These are phyloP conservation scores for Lathyrus aphaca DNA, from an alignment of 306 rosid genomes.

Conservation along the genomic window DNA sequence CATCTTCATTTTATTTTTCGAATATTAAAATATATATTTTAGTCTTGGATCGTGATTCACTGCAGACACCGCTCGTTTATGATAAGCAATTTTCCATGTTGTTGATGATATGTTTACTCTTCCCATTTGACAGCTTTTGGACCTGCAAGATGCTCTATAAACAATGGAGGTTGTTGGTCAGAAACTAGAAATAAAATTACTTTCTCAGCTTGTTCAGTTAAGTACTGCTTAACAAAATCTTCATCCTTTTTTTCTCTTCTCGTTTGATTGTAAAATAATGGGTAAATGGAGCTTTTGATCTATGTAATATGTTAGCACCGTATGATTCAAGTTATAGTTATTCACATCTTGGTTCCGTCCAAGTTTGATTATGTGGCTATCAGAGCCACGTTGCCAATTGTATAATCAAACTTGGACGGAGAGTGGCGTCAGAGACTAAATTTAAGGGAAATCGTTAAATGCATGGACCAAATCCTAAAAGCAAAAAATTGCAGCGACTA, in stretches of 20 bases:
- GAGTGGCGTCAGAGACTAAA: neutral
- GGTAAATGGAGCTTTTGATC: neutral
- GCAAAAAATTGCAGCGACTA: neutral
- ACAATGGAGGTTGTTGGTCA: constrained; percentile 96
- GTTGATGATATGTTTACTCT: constrained; percentile 33
- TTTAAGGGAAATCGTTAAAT: too few relatives aligned
- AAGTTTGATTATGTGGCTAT: neutral
- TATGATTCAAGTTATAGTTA: neutral
- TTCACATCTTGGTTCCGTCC: neutral
- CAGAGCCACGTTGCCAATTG: neutral
- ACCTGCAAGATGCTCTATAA: constrained; percentile 81
- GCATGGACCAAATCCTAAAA: neutral
- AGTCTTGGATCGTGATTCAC: neutral
- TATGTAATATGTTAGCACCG: neutral
- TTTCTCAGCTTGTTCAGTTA: constrained; percentile 93
- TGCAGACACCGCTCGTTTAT: neutral
- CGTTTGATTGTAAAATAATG: constrained; percentile 4
- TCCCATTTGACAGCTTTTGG: constrained; percentile 73
- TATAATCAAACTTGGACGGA: neutral
- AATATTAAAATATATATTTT: neutral
- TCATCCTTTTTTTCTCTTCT: neutral
- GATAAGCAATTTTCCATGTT: constrained; percentile 5
- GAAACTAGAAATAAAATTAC: constrained; percentile 51
- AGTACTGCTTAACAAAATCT: constrained; percentile 52
- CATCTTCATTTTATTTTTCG: constrained; percentile 9